Evolutionary conservation across 768 basidiomycete genomes (phyloP).

Genomic region (Rhodocollybia butyracea): DNA sequence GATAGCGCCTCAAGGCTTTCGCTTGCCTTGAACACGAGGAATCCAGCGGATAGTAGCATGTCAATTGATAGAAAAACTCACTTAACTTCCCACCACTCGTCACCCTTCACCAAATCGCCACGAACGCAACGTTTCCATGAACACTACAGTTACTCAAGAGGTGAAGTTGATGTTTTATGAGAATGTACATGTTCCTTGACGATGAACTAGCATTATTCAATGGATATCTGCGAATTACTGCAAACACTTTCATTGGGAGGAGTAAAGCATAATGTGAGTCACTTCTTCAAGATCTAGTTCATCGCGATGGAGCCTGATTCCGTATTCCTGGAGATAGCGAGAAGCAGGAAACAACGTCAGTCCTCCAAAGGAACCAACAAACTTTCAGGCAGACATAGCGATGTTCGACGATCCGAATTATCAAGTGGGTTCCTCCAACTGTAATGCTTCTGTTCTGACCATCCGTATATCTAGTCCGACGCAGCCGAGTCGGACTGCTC

Average conservation of each 20-base stretch:
- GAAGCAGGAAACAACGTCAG: slow-evolving; percentile 20
- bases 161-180: not conserved
- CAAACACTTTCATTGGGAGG: slow-evolving; percentile 24
- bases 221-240: slow-evolving; percentile 53
- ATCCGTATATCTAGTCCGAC: slow-evolving; percentile 33
- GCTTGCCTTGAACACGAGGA: not conserved
- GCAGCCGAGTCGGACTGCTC: slow-evolving; percentile 35
- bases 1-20: not conserved
- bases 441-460: not conserved
- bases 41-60: not conserved
- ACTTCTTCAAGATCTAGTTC: not conserved
- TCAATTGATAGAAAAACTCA: not conserved
- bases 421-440: slow-evolving; percentile 25
- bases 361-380: slow-evolving; percentile 12
- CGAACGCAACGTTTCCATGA: not conserved
- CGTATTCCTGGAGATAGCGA: slow-evolving; percentile 43
- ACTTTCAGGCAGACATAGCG: slow-evolving; percentile 30
- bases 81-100: not conserved
- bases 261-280: slow-evolving; percentile 25
- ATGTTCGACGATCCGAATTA: slow-evolving; percentile 45
- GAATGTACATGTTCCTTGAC: not conserved
- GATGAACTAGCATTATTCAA: slow-evolving; percentile 20
- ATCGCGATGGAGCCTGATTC: slow-evolving; percentile 9
- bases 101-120: not conserved
- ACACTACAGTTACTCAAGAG: not conserved